Evolutionary conservation across 257 asterid genomes (phyloP).

Genomic region (Solanum chmielewskii): DNA sequence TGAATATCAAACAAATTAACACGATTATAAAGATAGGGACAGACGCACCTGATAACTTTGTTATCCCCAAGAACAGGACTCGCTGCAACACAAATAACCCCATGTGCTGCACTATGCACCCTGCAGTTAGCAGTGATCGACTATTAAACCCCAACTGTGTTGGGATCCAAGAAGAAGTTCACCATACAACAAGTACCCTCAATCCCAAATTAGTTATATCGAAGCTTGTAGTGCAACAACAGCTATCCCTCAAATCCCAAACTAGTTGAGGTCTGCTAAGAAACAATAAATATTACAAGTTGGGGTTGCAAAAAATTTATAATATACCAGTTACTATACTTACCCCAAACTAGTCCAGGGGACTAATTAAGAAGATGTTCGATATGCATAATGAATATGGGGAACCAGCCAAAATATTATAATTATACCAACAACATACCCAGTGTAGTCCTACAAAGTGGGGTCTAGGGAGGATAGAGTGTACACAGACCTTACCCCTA

Average conservation of each 20-base stretch:
- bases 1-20: neutral
- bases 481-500: neutral
- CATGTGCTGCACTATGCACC: conserved; percentile 93
- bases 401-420: neutral
- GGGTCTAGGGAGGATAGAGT: neutral
- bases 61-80: conserved; percentile 38
- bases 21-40: neutral
- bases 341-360: neutral
- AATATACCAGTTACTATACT: neutral
- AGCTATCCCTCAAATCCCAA: neutral
- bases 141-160: neutral
- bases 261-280: neutral
- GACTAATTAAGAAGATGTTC: neutral
- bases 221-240: neutral
- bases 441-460: neutral
- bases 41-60: conserved; percentile 41
- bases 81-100: conserved; percentile 53
- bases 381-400: neutral
- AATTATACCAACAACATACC: conserved; percentile 17
- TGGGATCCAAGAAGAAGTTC: neutral
- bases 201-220: neutral
- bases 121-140: conserved; percentile 6
- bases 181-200: neutral
- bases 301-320: neutral
- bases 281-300: neutral